These are phyloP conservation scores for Plectranthus barbatus DNA, from an alignment of 257 asterid genomes.

Conservation along the genomic window DNA sequence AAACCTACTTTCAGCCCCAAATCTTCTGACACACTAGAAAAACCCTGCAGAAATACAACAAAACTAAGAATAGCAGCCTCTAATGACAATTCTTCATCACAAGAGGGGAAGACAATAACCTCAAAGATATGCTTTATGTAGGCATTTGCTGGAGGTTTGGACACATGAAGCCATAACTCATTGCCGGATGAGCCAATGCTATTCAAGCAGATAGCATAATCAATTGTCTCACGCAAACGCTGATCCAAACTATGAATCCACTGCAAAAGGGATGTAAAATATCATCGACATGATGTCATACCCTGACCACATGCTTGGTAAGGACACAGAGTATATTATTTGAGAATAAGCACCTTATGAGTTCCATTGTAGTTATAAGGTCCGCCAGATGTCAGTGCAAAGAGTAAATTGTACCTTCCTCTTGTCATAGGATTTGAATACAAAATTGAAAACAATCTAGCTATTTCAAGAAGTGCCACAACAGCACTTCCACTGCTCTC, in stretches of 20 bases:
- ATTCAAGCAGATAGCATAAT: conserved; percentile 85
- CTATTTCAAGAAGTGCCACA: conserved; percentile 81
- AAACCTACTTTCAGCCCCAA: conserved; percentile 67
- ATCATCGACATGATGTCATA: conserved; percentile 13
- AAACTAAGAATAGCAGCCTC: neutral
- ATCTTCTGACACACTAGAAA: conserved; percentile 62
- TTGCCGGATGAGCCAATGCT: conserved; percentile 56
- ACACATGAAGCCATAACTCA: conserved; percentile 73
- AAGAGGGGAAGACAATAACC: conserved; percentile 36
- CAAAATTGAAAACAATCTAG: conserved; percentile 71
- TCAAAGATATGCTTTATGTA: conserved; percentile 74
- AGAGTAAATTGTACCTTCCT: conserved; percentile 75
- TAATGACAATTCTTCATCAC: neutral
- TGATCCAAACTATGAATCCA: conserved; percentile 87
- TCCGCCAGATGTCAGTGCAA: conserved; percentile 85
- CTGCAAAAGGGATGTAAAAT: conserved; percentile 29
- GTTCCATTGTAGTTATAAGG: conserved; percentile 89
- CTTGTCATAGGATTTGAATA: conserved; percentile 77
- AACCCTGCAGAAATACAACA: conserved; percentile 46
- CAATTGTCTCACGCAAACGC: conserved; percentile 75
- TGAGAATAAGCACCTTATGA: conserved; percentile 43
- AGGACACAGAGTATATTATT: neutral
- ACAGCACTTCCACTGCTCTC: conserved; percentile 96
- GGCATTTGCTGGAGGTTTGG: conserved; percentile 81
- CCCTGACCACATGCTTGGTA: neutral